phyloP scores from a whole-genome alignment of 345 rosid species.

The Salix suchowensis region DNA sequence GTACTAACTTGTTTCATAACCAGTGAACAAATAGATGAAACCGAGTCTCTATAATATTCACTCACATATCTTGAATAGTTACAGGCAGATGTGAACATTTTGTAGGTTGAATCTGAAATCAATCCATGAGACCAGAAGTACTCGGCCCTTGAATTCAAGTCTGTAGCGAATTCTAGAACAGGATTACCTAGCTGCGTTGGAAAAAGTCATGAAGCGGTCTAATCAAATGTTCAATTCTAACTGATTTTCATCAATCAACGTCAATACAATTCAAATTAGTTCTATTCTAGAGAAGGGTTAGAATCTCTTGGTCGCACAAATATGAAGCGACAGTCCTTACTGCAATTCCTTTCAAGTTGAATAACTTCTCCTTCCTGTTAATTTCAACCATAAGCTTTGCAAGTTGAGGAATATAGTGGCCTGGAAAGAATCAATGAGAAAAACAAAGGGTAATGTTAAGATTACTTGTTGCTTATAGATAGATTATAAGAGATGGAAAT shows the following conservation, averaged over 20 bases:
- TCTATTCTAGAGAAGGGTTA: neutral
- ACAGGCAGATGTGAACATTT: slow-evolving; percentile 75
- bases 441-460: neutral
- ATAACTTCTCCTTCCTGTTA: slow-evolving; percentile 62
- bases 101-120: slow-evolving; percentile 83
- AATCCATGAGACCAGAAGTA: slow-evolving; percentile 98
- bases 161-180: slow-evolving; percentile 75
- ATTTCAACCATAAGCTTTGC: slow-evolving; percentile 70
- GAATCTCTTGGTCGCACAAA: neutral
- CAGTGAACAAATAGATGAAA: slow-evolving; percentile 62
- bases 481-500: neutral
- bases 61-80: slow-evolving; percentile 88
- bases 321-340: slow-evolving; percentile 38
- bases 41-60: slow-evolving; percentile 72
- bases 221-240: neutral
- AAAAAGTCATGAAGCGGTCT: neutral
- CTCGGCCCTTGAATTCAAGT: slow-evolving; percentile 91
- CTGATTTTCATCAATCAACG: neutral
- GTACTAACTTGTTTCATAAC: slow-evolving; percentile 73
- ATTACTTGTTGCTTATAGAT: neutral
- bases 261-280: neutral
- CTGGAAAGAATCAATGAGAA: slow-evolving; percentile 25
- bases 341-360: slow-evolving; percentile 84
- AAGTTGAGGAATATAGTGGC: slow-evolving; percentile 90
- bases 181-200: slow-evolving; percentile 82